phyloP scores from a whole-genome alignment of 768 basidiomycete genomes.

The Psilocybe tampanensis region DNA sequence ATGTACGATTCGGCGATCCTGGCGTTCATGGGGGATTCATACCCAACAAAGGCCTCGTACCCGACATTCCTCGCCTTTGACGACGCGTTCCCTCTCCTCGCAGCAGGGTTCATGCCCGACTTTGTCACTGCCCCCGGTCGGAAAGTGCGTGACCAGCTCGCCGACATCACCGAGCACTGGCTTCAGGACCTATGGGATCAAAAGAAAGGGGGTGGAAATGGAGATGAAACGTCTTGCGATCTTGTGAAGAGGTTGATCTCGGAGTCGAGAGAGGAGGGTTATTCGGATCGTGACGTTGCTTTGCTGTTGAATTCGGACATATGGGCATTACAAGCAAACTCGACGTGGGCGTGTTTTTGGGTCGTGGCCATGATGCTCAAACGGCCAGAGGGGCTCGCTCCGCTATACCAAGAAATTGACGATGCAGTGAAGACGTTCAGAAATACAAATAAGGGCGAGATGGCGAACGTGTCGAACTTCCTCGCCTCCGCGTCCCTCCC shows the following conservation, averaged over 20 bases:
- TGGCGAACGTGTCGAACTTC: neutral
- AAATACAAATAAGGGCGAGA: neutral
- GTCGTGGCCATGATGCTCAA: neutral
- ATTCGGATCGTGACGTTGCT: neutral
- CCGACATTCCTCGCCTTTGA: neutral
- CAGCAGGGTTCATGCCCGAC: neutral
- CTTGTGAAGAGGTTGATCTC: neutral
- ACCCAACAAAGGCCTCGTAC: neutral
- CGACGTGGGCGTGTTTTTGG: conserved; percentile 1
- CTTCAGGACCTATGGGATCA: neutral
- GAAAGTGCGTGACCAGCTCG: neutral
- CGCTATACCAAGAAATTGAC: neutral
- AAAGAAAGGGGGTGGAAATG: neutral
- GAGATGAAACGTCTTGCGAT: neutral
- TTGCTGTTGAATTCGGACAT: neutral
- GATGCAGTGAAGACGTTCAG: neutral
- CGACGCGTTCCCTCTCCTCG: neutral
- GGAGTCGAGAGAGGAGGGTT: neutral
- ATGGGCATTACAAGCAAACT: neutral
- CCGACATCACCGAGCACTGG: neutral
- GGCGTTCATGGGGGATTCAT: neutral
- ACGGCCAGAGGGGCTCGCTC: neutral
- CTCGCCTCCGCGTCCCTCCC: neutral
- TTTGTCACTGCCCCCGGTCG: neutral
- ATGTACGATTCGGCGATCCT: conserved; percentile 1